Conservation (phyloP, 139 green algal species). For the Chlorella ohadii region DNA sequence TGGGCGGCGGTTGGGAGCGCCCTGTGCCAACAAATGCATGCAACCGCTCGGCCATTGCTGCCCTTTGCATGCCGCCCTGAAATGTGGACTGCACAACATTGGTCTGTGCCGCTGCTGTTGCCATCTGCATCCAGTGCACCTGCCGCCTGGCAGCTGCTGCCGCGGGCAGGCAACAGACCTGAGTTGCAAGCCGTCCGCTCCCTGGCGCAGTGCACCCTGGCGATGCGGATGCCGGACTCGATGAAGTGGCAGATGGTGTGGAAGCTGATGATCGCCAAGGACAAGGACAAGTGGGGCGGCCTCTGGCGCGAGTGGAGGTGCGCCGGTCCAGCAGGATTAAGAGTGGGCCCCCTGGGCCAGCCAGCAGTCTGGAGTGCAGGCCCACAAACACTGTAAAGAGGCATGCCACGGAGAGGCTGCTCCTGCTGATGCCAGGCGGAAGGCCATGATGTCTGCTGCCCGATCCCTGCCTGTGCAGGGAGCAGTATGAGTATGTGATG, state of each 20-base stretch:
- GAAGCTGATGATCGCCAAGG: not conserved
- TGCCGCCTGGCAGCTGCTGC: no score
- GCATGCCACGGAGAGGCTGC: no score
- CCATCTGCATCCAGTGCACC: no score
- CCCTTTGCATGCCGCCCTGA: no score
- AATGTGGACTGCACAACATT: no score
- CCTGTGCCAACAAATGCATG: no score
- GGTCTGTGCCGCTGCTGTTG: no score
- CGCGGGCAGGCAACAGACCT: not conserved
- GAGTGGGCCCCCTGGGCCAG: no score
- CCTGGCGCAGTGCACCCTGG: slow-evolving; percentile 18
- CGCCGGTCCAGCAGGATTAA: not conserved
- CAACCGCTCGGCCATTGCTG: no score
- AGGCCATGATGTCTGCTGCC: not conserved
- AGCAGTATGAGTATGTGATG: slow-evolving; percentile 12
- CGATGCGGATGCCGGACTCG: not conserved
- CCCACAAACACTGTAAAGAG: no score
- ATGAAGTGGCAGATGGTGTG: slow-evolving; percentile 35
- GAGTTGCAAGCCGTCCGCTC: not conserved
- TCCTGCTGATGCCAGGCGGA: no score
- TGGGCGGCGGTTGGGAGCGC: not conserved
- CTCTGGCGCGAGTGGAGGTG: slow-evolving; percentile 1
- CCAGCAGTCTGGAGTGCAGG: no score
- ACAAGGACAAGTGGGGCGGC: not conserved
- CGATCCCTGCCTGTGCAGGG: not conserved